Evolutionary conservation across 352 stramenopile genomes (phyloP), one percentile per base, ranked within the genome.

Genomic region (Globisporangium rhizosaccharum): DNA sequence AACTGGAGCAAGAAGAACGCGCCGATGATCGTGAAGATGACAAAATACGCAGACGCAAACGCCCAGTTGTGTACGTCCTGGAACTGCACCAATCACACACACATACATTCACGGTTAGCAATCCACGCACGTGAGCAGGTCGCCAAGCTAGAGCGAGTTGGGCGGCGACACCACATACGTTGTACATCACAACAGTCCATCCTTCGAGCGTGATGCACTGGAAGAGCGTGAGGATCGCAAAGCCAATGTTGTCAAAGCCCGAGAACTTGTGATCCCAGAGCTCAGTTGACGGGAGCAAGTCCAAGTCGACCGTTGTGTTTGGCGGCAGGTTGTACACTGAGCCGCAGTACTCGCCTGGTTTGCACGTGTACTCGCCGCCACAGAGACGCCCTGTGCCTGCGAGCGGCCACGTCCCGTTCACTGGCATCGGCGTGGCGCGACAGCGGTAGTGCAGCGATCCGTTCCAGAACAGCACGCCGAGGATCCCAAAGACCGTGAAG

Each of bases 151-250:
- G 23, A 23, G 23, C 23, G 23, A 23, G 23, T 23, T 23, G 30
- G 9, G 6, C 30, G 9, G 51, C 28, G 17, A 18, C 14, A 23
- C 55, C 53, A 73, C 90, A 69, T 62, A 96, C 77, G 51, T 84
- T 82, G 54, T 94, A 87, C 79, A 96, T 96, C 46, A 96, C 72
- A 25, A 71, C 61, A 0, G 71, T 87, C 90, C 90, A 97, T 1
- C 90, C 90, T 72, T 97, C 88, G 6, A 96, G 70, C 20, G 88
- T 97, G 42, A 97, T 82, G 20, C 75, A 75, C 62, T 96, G 86
- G 52, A 97, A 94, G n/a, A 96, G 74, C 14, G 85, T 92, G 17
- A 97, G 33, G 36, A 96, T 82, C 9, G 85, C 76, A 33, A 59
- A 71, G n/a, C 66, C 59, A 36, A 97, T 87, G 51, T 88, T 76